phyloP scores from a whole-genome alignment of 2,329 filamentous ascomycete genomes.

The Colletotrichum eremochloae region DNA sequence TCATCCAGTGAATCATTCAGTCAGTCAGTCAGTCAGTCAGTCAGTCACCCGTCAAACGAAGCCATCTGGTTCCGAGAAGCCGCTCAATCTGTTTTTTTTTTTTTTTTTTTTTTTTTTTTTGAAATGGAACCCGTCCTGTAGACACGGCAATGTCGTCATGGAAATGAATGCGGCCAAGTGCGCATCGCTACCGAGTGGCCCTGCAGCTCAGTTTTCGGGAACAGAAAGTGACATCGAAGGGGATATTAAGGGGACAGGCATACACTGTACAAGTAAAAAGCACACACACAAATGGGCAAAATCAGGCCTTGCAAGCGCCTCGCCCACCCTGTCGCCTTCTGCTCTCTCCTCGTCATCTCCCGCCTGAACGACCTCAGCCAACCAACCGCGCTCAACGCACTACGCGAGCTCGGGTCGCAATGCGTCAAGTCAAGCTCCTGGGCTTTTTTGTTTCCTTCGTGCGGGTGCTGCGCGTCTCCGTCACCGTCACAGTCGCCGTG shows the following conservation, averaged over 20 bases:
- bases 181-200: background rate
- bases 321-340: background rate
- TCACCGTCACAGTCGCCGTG: background rate
- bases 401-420: slow-evolving; percentile 35
- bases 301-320: slow-evolving; percentile 10
- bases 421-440: slow-evolving; percentile 15
- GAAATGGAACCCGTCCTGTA: background rate
- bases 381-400: slow-evolving; percentile 25
- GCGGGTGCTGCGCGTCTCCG: slow-evolving; percentile 9
- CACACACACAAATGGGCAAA: background rate
- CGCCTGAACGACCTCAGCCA: slow-evolving; percentile 28
- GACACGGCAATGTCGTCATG: background rate
- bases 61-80: background rate
- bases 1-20: background rate
- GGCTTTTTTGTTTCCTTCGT: background rate
- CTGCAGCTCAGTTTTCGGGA: background rate
- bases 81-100: background rate
- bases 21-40: background rate
- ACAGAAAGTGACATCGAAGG: background rate
- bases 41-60: background rate
- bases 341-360: slow-evolving; percentile 22
- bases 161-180: background rate
- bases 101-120: too few relatives aligned
- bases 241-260: background rate
- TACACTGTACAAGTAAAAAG: too few relatives aligned